These are phyloP conservation scores for Emericellopsis cladophorae DNA, from an alignment of 2,329 filamentous ascomycete genomes.

Conservation along the genomic window DNA sequence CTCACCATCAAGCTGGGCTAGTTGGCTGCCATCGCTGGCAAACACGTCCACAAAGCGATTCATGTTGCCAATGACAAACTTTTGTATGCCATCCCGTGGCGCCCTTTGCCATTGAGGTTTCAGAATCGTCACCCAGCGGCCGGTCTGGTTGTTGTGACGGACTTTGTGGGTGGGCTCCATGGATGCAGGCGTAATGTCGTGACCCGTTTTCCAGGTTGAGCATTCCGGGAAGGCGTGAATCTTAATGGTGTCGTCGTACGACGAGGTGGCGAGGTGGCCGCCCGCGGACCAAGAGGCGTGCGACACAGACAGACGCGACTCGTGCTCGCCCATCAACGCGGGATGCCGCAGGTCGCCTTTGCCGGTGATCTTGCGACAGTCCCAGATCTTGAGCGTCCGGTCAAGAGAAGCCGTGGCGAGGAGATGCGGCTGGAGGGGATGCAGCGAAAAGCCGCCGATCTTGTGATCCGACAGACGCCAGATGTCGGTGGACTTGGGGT, in stretches of 20 bases:
- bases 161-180: slow-evolving; percentile 61
- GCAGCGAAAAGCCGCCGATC: slow-evolving; percentile 83
- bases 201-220: slow-evolving; percentile 43
- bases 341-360: slow-evolving; percentile 50
- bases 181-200: slow-evolving; percentile 42
- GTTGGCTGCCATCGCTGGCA: slow-evolving; percentile 66
- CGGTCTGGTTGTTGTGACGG: slow-evolving; percentile 89
- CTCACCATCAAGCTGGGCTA: slow-evolving; percentile 79
- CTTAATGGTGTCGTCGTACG: slow-evolving; percentile 92
- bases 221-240: slow-evolving; percentile 68
- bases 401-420: slow-evolving; percentile 85
- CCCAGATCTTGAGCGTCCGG: slow-evolving; percentile 84
- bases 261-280: slow-evolving; percentile 80
- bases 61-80: slow-evolving; percentile 94
- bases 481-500: slow-evolving; percentile 42
- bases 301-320: slow-evolving; percentile 73
- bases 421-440: slow-evolving; percentile 69
- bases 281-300: slow-evolving; percentile 82
- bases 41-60: slow-evolving; percentile 93
- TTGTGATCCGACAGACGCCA: slow-evolving; percentile 83
- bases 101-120: slow-evolving; percentile 81
- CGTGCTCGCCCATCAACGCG: slow-evolving; percentile 65
- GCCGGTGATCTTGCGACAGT: slow-evolving; percentile 65
- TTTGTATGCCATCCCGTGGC: slow-evolving; percentile 67
- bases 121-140: slow-evolving; percentile 76